Conservation (phyloP, 148 eudicot genomes). For the Rheum nobile region DNA sequence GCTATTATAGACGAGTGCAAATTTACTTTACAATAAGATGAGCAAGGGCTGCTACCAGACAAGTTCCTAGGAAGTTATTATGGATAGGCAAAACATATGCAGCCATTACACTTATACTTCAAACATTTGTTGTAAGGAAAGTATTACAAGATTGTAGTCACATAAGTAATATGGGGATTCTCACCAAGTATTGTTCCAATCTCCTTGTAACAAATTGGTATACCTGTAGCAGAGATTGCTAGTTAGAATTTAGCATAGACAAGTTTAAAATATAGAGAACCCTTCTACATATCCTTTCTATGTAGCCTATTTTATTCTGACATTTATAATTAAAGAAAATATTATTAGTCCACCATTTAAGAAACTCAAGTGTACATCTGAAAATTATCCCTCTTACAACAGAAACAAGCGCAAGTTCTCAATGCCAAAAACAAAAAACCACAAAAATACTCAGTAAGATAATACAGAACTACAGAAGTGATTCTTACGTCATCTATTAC, state of each 20-base stretch:
- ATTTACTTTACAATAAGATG: no score
- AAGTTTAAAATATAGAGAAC: background rate
- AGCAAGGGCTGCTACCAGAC: no score
- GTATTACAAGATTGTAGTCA: background rate
- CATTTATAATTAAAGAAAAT: no score
- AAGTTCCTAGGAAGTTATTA: background rate
- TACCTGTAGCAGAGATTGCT: constrained; percentile 35
- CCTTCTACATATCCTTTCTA: background rate
- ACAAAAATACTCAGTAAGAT: background rate
- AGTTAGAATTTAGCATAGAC: background rate
- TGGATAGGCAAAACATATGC: background rate
- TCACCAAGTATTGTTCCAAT: constrained; percentile 88
- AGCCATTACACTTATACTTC: background rate
- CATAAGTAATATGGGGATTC: constrained; percentile 6
- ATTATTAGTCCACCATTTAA: background rate
- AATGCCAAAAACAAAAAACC: background rate
- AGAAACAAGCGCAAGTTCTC: background rate
- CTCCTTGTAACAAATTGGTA: constrained; percentile 91
- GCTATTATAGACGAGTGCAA: background rate
- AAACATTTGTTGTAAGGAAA: background rate
- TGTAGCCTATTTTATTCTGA: background rate
- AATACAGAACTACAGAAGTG: background rate
- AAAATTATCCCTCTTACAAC: background rate
- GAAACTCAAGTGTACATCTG: background rate
- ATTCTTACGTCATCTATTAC: constrained; percentile 64